Percentiles rank a stretch among this genome's conserved stretches.
Evolutionary conservation across 2,329 filamentous ascomycete species (phyloP).

Genomic region (Penicillium janthinellum): DNA sequence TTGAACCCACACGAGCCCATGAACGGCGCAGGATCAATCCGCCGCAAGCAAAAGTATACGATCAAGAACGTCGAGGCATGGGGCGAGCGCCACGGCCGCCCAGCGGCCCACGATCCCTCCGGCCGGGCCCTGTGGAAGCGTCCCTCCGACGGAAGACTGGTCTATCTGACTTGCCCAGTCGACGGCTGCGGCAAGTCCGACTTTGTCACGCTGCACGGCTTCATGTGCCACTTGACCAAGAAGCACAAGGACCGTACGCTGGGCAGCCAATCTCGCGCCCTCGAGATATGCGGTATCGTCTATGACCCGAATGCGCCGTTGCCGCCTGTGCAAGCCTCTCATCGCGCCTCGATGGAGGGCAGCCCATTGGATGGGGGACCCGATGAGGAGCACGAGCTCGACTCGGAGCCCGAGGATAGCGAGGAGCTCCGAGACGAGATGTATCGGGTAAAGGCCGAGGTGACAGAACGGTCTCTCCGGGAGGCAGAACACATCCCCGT

Average conservation of each 20-base stretch:
- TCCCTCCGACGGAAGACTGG: slow-evolving; percentile 41
- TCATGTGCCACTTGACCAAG: slow-evolving; percentile 47
- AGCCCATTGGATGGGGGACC: slow-evolving; percentile 35
- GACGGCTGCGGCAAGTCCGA: slow-evolving; percentile 43
- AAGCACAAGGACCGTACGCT: slow-evolving; percentile 46
- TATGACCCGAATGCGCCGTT: slow-evolving; percentile 42
- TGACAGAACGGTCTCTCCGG: slow-evolving; percentile 26
- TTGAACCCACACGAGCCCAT: slow-evolving; percentile 30
- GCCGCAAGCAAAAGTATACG: slow-evolving; percentile 46
- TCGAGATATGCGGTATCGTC: slow-evolving; percentile 44
- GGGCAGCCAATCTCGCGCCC: slow-evolving; percentile 43
- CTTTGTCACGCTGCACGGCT: slow-evolving; percentile 44
- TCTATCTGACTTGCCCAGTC: slow-evolving; percentile 44
- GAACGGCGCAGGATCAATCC: slow-evolving; percentile 32
- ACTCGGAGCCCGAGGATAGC: slow-evolving; percentile 32
- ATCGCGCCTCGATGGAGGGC: slow-evolving; percentile 40
- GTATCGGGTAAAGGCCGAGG: slow-evolving; percentile 35
- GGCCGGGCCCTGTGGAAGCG: slow-evolving; percentile 45
- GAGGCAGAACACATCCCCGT: slow-evolving; percentile 15
- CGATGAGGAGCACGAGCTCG: slow-evolving; percentile 35
- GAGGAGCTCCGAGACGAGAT: slow-evolving; percentile 28
- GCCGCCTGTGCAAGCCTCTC: slow-evolving; percentile 33
- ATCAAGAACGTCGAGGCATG: slow-evolving; percentile 47
- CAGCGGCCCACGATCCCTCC: slow-evolving; percentile 42
- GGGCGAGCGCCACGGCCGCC: slow-evolving; percentile 45